Base-by-base conservation (phyloP, 352 stramenopile genomes). In the Phytophthora aleatoria region DNA sequence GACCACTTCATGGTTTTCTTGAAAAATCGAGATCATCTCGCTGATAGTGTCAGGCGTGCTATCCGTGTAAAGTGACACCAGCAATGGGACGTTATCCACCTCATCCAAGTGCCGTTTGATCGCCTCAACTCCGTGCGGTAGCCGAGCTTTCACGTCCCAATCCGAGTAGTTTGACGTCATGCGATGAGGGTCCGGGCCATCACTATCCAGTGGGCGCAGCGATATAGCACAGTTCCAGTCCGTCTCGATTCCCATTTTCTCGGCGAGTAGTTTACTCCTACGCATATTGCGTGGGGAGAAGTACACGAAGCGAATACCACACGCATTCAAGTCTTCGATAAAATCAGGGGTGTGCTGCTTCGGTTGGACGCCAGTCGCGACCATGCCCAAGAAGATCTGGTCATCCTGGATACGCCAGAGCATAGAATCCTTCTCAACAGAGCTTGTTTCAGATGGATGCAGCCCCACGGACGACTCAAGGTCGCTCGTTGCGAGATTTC, bases 221-320 rank as follows among this genome's bases (percentile, higher is more conserved):
- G 95, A 99, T 57, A 99, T 99, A 1, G 97, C 97, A 61, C 96
- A 99, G 76, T 99, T 99, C 97, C 97, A 99, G 39, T 98, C 96
- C 3, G 98, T 98, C 69, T 99, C 97, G 31, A 99, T 99, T 44
- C 97, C 97, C 96, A 99, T 99, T 71, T 99, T 98, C 69, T 98
- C 94, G 0, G 96, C 97, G 16, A 99, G 71, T 36, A 99, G 85
- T 73, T 99, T 99, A 51, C 92, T 98, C 9, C 97, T 85, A 7
- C 96, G 84, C 95, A 99, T 99, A 61, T 99, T 99, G 44, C 97
- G 84, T n/a, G 97, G 97, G n/a, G 92, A 98, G 72, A 99, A 99
- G 67, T 99, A 99, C 50, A 99, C 96, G 80, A 99, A 99, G 15
- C 96, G 87, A 44, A 99, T 97, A 12, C 97, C 97, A 20, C 96